These are phyloP conservation scores for Avena sativa DNA, from an alignment of 176 grass and related monocot genomes.

Conservation along the genomic window DNA sequence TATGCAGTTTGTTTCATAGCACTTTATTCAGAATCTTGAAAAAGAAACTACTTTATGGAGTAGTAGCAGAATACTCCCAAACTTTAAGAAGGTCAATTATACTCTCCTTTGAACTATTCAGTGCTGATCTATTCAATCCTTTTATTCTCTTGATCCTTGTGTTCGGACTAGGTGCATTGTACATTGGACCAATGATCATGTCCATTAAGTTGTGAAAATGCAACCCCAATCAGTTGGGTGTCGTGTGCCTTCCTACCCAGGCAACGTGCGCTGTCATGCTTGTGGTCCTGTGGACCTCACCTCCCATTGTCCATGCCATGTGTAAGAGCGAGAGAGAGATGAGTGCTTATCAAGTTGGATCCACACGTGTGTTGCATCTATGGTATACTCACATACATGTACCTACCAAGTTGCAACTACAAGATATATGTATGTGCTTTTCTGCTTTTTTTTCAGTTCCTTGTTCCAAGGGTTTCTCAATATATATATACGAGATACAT, in stretches of 20 bases:
- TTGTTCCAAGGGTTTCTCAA: not conserved
- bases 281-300: not conserved
- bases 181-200: slow-evolving; percentile 28
- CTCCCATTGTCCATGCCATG: not conserved
- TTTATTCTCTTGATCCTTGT: not conserved
- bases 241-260: not conserved
- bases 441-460: too few relatives aligned
- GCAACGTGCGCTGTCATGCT: slow-evolving; percentile 18
- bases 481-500: not conserved
- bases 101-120: not conserved
- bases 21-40: not conserved
- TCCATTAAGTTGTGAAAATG: not conserved
- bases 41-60: not conserved
- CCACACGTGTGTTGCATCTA: not conserved
- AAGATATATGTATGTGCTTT: too few relatives aligned
- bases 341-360: not conserved
- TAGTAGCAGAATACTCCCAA: not conserved
- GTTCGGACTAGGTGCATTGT: slow-evolving; percentile 13
- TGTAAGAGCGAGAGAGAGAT: too few relatives aligned
- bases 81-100: not conserved
- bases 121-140: not conserved
- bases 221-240: not conserved
- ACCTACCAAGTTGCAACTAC: not conserved
- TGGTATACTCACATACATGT: not conserved
- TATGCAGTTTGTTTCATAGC: not conserved